Base-by-base conservation (phyloP, 257 asterid species). In the Lavandula angustifolia region DNA sequence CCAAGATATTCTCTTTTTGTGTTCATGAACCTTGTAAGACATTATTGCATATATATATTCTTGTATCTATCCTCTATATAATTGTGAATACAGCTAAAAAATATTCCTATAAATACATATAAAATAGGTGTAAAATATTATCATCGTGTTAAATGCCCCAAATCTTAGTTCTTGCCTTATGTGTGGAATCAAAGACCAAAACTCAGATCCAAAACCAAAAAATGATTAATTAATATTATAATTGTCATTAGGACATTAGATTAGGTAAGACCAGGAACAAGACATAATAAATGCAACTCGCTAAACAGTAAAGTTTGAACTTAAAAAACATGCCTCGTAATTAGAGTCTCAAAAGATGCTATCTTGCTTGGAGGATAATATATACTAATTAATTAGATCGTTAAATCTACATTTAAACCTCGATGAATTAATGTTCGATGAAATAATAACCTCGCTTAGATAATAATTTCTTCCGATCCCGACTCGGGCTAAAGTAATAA, bases 331-430 rank as follows among this genome's bases (percentile, higher is more conserved):
- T 7, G 12, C 67, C 52, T 54, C 41, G 64, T 34, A 53, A 70
- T 61, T 70, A 62, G 68, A 40, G 74, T 16, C 68, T 65, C 64
- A 42, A 54, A 67, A 70, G 75, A 70, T 60, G 75, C 69, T 42
- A 49, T 11, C 9, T 16, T 11, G 63, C 50, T 52, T 60, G 10
- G 40, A 22, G 35, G n/a, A 32, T 69, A 14, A 40, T 60, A 38
- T 60, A 48, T 9, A 9, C 9, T 37, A 22, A 22, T 22, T 22
- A 22, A 22, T 35, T 13, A 27, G 54, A 27, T 40, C 67, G 51
- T 47, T 41, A 69, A 60, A 40, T 43, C 17, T 3, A 50, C 27
- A n/a, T n/a, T n/a, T n/a, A n/a, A n/a, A n/a, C n/a, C n/a, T n/a
- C n/a, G n/a, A n/a, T n/a, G n/a, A n/a, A n/a, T n/a, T n/a, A n/a